Conservation (phyloP, 2,329 filamentous ascomycete species). For the Dactylellina haptotyla region DNA sequence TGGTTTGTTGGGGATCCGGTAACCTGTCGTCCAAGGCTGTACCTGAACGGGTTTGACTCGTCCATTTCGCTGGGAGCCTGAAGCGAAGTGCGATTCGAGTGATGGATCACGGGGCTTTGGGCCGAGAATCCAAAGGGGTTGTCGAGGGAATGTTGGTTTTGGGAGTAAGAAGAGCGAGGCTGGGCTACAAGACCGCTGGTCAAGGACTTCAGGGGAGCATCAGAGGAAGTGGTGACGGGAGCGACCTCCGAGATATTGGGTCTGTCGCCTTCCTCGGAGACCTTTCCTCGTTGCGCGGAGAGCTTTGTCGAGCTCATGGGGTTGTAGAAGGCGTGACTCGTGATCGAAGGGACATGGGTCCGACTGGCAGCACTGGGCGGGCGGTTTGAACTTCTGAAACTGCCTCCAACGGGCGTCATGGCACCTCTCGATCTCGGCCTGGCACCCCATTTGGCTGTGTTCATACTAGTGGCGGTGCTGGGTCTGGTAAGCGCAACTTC, state of each 20-base stretch:
- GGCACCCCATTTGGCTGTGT: slow-evolving; percentile 56
- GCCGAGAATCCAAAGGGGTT: slow-evolving; percentile 38
- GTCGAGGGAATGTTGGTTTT: slow-evolving; percentile 34
- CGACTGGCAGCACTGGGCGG: slow-evolving; percentile 76
- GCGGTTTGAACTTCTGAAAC: slow-evolving; percentile 63
- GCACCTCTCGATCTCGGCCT: slow-evolving; percentile 57
- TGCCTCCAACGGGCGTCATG: slow-evolving; percentile 56
- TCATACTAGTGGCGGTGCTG: slow-evolving; percentile 56
- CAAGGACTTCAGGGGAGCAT: slow-evolving; percentile 19
- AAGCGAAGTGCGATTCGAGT: slow-evolving; percentile 46
- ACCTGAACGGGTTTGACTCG: slow-evolving; percentile 45
- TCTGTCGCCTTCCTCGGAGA: slow-evolving; percentile 63
- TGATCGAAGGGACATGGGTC: slow-evolving; percentile 88
- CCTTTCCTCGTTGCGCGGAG: slow-evolving; percentile 81
- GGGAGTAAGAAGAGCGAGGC: slow-evolving; percentile 27
- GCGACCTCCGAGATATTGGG: slow-evolving; percentile 56
- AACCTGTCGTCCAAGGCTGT: slow-evolving; percentile 40
- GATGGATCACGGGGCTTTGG: slow-evolving; percentile 37
- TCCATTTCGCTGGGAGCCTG: slow-evolving; percentile 50
- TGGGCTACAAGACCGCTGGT: slow-evolving; percentile 35
- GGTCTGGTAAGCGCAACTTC: slow-evolving; percentile 57
- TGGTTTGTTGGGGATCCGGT: slow-evolving; percentile 55
- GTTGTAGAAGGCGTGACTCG: slow-evolving; percentile 90
- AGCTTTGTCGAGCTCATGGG: slow-evolving; percentile 97
- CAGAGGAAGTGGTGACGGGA: slow-evolving; percentile 19